Evolutionary conservation across 2,329 filamentous ascomycete species (phyloP), one percentile per base, ranked within the genome.

Genomic region (Dryadomyces quercus-mongolicae): DNA sequence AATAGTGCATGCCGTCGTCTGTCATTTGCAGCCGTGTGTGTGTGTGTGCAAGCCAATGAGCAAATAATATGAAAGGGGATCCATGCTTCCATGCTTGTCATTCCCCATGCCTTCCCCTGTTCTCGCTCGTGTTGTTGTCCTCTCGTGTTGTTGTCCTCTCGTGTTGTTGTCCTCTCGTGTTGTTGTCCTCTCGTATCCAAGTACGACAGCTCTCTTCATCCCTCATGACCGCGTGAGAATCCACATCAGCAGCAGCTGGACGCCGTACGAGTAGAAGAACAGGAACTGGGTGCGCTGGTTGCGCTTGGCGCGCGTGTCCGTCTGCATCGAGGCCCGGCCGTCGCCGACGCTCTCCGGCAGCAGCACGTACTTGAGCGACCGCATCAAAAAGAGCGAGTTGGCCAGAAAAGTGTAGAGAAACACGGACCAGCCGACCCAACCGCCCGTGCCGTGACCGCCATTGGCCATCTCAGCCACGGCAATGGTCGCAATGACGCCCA

Each of bases 201-300:
- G n/a, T n/a, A n/a, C n/a, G n/a, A n/a, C n/a, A n/a, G n/a, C n/a
- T n/a, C n/a, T n/a, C n/a, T n/a, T n/a, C n/a, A n/a, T n/a, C n/a
- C n/a, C n/a, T 65, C 57, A 78, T 31, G 71, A 68, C 56, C 73
- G 68, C 56, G 73, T 80, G 56, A 82, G 69, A 60, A 81, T 69
- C 84, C 92, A 93, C 91, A 97, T 98, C 69, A 97, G 95, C 54
- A 91, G 74, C 61, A 97, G 80, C 72, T 98, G 93, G 55, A 97
- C 85, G 54, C 94, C 75, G 69, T 97, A 98, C 47, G 91, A 92
- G 71, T 98, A 96, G 61, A 91, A 77, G 69, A 95, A 95, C 60
- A 96, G 76, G 65, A 95, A 95, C 69, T 95, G 89, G 1, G 90
- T 95, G 59, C 91, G 78, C 66, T 89, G 83, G 69, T 86, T 93